A percentile compares a stretch with the other conserved stretches of the same genome.
phyloP scores from a whole-genome alignment of 225 moss, liverwort and hornwort genomes.

The Climacium dendroides region DNA sequence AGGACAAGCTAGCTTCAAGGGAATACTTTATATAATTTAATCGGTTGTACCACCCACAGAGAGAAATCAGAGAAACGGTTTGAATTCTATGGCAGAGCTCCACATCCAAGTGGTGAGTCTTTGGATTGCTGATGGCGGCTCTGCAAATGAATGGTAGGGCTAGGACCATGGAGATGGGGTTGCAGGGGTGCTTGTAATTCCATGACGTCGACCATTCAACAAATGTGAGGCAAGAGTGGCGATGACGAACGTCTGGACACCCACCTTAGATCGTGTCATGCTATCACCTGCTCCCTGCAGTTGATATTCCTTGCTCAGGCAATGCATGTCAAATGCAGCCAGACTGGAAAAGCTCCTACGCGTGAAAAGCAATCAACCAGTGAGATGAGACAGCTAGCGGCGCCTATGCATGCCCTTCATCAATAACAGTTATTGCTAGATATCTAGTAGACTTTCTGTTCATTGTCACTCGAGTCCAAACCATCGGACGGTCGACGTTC shows the following conservation, averaged over 20 bases:
- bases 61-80: not conserved
- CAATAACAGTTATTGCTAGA: not conserved
- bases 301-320: not conserved
- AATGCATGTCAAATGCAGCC: not conserved
- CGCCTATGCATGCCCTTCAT: not conserved
- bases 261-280: not conserved
- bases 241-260: not conserved
- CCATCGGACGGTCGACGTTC: not conserved
- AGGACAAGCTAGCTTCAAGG: not conserved
- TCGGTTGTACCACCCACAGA: not conserved
- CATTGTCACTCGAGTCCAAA: not conserved
- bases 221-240: not conserved
- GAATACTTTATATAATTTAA: not conserved
- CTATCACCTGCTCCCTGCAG: not conserved
- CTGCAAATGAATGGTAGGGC: not conserved
- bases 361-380: conserved; percentile 13
- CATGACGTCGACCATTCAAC: not conserved
- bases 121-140: not conserved
- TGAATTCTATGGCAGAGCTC: not conserved
- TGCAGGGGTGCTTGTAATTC: not conserved
- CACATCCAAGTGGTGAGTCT: not conserved
- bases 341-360: not conserved
- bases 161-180: not conserved
- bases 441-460: not conserved
- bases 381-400: not conserved